phyloP scores from a whole-genome alignment of 2,329 filamentous ascomycete species.

The Fusarium foetens region DNA sequence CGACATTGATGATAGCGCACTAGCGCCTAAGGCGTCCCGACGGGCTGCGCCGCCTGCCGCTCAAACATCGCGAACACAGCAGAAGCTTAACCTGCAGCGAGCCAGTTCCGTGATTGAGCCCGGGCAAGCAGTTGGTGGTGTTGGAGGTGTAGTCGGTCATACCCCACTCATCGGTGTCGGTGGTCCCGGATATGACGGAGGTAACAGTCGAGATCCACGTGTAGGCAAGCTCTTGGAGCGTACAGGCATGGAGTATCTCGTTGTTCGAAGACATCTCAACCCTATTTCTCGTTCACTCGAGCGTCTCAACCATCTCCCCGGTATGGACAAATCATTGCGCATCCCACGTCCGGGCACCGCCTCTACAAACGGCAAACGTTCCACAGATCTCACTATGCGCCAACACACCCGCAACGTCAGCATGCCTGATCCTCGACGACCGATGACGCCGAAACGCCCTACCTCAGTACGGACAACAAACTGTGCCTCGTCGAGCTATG shows the following conservation, averaged over 20 bases:
- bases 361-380: conserved; percentile 52
- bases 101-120: conserved; percentile 78
- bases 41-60: conserved; percentile 56
- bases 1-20: conserved; percentile 56
- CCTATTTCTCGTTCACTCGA: conserved; percentile 72
- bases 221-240: conserved; percentile 73
- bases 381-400: conserved; percentile 45
- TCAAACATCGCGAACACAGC: conserved; percentile 74
- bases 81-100: conserved; percentile 79
- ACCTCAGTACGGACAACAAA: conserved; percentile 51
- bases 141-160: conserved; percentile 54
- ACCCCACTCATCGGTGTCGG: conserved; percentile 63
- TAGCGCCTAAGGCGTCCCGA: conserved; percentile 58
- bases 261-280: conserved; percentile 77
- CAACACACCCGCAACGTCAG: conserved; percentile 56
- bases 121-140: conserved; percentile 55
- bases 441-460: conserved; percentile 47
- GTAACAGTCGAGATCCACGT: conserved; percentile 66
- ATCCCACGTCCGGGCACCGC: conserved; percentile 57
- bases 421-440: conserved; percentile 49
- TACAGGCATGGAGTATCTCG: conserved; percentile 78
- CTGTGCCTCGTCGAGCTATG: conserved; percentile 57
- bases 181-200: conserved; percentile 64
- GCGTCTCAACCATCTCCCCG: conserved; percentile 58
- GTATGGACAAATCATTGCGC: conserved; percentile 59